Evolutionary conservation across 257 asterid genomes (phyloP), one percentile per base, ranked within the genome.

Genomic region (Leptodermis oblonga): DNA sequence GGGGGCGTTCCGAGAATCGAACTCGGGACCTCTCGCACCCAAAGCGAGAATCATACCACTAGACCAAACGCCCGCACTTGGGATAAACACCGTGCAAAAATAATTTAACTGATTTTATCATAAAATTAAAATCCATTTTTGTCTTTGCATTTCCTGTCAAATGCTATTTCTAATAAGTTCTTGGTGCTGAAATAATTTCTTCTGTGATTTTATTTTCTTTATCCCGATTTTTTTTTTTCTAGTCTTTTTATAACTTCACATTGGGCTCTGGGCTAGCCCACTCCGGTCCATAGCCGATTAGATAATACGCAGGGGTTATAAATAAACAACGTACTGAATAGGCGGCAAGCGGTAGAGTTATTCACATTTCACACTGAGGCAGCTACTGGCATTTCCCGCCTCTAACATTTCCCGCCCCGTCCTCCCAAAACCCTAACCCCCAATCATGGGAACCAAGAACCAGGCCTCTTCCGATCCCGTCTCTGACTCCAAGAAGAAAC

Each of bases 1-100:
- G 12, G 96, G 97, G 92, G 90, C 95, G 85, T 86, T 87, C 87
- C 95, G 86, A 85, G 92, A 82, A 83, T 89, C 79, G 88, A 87
- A 85, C 88, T 82, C 83, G 83, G 82, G 92, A 82, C 94, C 92
- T 85, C 89, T 80, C 85, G 92, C 90, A 84, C 94, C 96, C 92
- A 72, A 80, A 92, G 92, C 86, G 82, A 83, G 96, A 87, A 85
- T 87, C 92, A 85, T 89, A 82, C 90, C 95, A 80, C 92, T 87
- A 87, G 90, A 87, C 96, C 97, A 87, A 89, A 81, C 87, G 86
- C 90, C 90, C 96, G 17, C 45, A n/a, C n/a, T n/a, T n/a, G n/a
- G n/a, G n/a, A n/a, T n/a, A n/a, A n/a, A n/a, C n/a, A n/a, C n/a
- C n/a, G n/a, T n/a, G n/a, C n/a, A n/a, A n/a, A n/a, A n/a, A n/a